Conservation (phyloP, 192 early-diverging fungal species). For the Backusella liffmaniae region DNA sequence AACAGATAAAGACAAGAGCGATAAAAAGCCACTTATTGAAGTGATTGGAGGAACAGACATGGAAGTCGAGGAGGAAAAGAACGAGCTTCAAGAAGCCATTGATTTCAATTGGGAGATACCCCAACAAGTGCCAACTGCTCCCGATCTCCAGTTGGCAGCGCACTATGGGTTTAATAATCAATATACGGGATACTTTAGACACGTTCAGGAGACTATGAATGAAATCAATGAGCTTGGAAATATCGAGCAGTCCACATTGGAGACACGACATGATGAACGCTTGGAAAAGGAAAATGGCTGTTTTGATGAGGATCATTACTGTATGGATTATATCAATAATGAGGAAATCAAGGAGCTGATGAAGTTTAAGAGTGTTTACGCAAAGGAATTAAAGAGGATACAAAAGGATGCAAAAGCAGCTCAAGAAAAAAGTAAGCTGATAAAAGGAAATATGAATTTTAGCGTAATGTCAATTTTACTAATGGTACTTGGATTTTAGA, state of each 20-base stretch:
- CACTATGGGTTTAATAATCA: constrained; percentile 91
- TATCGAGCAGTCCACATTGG: constrained; percentile 55
- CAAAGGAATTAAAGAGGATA: constrained; percentile 59
- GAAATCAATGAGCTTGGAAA: constrained; percentile 64
- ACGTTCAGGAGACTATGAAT: constrained; percentile 70
- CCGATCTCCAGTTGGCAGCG: constrained; percentile 15
- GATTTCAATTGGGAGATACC: constrained; percentile 89
- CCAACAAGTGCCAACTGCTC: constrained; percentile 51
- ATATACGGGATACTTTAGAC: constrained; percentile 74
- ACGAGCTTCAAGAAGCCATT: constrained; percentile 37
- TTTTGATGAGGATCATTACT: constrained; percentile 93
- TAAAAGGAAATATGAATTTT: no score
- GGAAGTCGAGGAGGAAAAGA: constrained; percentile 2
- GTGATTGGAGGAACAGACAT: constrained; percentile 45
- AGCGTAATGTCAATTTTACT: no score
- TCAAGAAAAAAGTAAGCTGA: background rate
- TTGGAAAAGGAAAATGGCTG: constrained; percentile 73
- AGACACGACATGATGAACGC: constrained; percentile 58
- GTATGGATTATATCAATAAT: constrained; percentile 79
- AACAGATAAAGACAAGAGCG: constrained; percentile 23
- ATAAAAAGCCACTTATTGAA: constrained; percentile 61
- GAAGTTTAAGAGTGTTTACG: constrained; percentile 67
- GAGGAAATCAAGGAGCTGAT: constrained; percentile 84
- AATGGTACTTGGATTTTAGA: background rate
- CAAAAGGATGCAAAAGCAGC: constrained; percentile 54